Evolutionary conservation across 805 yeast species (phyloP), one percentile per base, ranked within the genome.

Genomic region (Cephaloascus fragrans): DNA sequence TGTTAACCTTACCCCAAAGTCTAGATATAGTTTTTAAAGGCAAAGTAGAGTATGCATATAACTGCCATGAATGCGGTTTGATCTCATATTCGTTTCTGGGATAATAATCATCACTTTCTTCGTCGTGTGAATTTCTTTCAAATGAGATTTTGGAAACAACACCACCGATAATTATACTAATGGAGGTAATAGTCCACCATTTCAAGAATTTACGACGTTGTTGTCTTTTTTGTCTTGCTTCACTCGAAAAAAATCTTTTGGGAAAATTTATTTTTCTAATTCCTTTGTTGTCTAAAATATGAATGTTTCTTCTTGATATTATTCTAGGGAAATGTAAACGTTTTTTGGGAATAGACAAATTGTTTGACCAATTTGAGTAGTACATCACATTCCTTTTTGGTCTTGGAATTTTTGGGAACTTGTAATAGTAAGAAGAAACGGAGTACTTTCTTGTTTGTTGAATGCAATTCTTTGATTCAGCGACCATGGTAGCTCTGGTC

Each of bases 1-100:
- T 79, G 55, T 93, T 93, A 41, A 93, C 73, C 50, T 76, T 78
- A 26, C 99, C 99, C 99, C 99, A 93, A 35, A 90, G 61, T 44
- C 99, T 74, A 1, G 97, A 88, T 26, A 88, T 68, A 1, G 96
- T 84, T 54, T 89, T 87, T 55, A 93, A 71, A 1, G 99, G 99
- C 36, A 93, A 67, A 2, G 96, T 80, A 3, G 88, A 77, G 59
- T 93, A 93, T 23, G 93, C 82, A 52, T 86, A 89, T 41, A 90
- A 74, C 33, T 83, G 80, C 97, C 97, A 89, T 6, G 94, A 82
- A 46, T 77, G 80, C 6, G 88, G 89, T 47, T 71, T 71, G 40
- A 73, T 68, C 35, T 59, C 59, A 50, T 65, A 64, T 41, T 64
- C 61, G 46, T 61, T 57, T 41, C 49, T 50, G 2, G 53, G 54